Conservation (phyloP, 148 eudicot species). For the Persicaria maculosa region DNA sequence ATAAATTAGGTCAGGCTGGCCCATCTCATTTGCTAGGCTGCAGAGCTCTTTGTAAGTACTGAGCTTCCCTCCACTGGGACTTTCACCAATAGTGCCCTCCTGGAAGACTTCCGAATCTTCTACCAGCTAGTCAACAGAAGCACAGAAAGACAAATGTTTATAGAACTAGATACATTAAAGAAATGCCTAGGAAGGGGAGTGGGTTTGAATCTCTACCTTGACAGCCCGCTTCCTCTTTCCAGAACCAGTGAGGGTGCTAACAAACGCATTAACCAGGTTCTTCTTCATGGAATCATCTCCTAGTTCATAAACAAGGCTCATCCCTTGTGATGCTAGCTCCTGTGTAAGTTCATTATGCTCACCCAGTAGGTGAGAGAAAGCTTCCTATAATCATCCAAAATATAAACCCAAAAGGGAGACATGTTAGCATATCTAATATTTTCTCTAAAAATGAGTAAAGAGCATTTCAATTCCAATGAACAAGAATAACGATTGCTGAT, state of each 20-base stretch:
- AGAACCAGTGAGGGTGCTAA: slow-evolving; percentile 89
- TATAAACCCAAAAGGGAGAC: background rate
- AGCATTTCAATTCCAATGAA: background rate
- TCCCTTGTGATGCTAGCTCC: slow-evolving; percentile 96
- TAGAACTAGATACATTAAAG: background rate
- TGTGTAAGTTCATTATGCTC: slow-evolving; percentile 95
- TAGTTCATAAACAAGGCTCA: slow-evolving; percentile 93
- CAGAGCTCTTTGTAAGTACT: slow-evolving; percentile 95
- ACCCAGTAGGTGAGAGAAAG: slow-evolving; percentile 83
- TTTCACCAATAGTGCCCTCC: slow-evolving; percentile 82
- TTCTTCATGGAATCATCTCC: slow-evolving; percentile 84
- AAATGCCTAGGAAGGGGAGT: background rate
- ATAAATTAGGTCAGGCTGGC: slow-evolving; percentile 91
- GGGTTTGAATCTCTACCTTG: slow-evolving; percentile 38
- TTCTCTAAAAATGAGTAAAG: background rate
- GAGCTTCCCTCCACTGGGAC: slow-evolving; percentile 80
- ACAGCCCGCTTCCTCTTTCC: slow-evolving; percentile 96
- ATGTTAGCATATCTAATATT: background rate
- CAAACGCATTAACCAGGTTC: slow-evolving; percentile 84
- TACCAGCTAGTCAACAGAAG: slow-evolving; percentile 41
- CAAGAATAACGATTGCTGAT: background rate
- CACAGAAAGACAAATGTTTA: slow-evolving; percentile 11
- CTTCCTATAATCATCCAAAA: slow-evolving; percentile 48
- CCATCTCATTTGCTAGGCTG: slow-evolving; percentile 94
- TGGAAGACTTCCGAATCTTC: slow-evolving; percentile 95